Evolutionary conservation across 73 alveolate species (phyloP).

Genomic region (Paramecium tetraurelia): DNA sequence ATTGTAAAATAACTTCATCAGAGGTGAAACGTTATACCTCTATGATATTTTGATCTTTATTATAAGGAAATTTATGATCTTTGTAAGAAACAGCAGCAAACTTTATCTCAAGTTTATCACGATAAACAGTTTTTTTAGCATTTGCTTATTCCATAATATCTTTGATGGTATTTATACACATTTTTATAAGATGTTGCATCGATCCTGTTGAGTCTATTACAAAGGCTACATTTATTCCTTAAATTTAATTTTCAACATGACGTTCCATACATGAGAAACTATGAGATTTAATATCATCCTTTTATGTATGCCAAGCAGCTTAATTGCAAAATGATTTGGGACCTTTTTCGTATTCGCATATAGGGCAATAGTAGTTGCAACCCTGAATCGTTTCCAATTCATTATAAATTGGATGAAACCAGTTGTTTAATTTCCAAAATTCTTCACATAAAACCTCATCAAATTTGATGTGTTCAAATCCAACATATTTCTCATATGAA

Average conservation of each 20-base stretch:
- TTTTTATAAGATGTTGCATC: background rate
- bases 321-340: background rate
- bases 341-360: background rate
- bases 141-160: background rate
- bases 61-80: background rate
- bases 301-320: conserved; percentile 48
- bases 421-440: background rate
- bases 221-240: background rate
- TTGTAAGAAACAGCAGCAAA: background rate
- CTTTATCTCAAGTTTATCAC: background rate
- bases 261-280: background rate
- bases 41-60: background rate
- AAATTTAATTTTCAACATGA: background rate
- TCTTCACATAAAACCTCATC: conserved; percentile 46
- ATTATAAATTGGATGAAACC: background rate
- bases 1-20: background rate
- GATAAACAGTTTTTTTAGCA: too few species aligned
- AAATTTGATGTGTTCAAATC: background rate
- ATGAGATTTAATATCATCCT: background rate
- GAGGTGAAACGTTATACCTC: background rate
- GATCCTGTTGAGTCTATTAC: conserved; percentile 47
- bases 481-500: background rate
- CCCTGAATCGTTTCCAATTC: background rate
- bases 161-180: background rate
- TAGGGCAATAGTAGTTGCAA: conserved; percentile 28